Evolutionary conservation across 2,329 filamentous ascomycete species (phyloP).

Genomic region (Sporothrix brasiliensis): DNA sequence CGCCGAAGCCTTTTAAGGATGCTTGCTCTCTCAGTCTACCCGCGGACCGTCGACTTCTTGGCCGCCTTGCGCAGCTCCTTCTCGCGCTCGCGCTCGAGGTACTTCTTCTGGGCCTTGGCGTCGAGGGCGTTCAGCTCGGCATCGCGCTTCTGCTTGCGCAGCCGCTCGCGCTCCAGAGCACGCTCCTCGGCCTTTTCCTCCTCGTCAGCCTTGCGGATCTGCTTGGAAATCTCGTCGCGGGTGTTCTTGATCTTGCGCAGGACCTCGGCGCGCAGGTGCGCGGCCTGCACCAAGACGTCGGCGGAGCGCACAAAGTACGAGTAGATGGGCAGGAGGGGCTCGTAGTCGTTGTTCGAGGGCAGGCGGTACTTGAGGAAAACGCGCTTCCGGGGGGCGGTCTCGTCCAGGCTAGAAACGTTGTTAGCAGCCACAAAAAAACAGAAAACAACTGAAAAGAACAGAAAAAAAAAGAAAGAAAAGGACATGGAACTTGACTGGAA

Average conservation of each 20-base stretch:
- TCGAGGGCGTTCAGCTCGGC: conserved; percentile 74
- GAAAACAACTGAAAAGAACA: too few species aligned
- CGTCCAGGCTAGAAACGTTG: conserved; percentile 66
- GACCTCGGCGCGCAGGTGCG: conserved; percentile 89
- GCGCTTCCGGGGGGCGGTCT: conserved; percentile 83
- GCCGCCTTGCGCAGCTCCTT: conserved; percentile 64
- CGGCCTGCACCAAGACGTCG: conserved; percentile 74
- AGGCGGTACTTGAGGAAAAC: conserved; percentile 76
- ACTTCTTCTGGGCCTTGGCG: conserved; percentile 84
- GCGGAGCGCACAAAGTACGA: conserved; percentile 80
- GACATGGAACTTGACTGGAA: neutral
- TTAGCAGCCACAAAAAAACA: neutral
- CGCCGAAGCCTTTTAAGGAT: neutral
- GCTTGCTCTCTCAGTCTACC: conserved; percentile 41
- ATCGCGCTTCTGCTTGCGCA: conserved; percentile 89
- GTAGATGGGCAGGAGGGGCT: conserved; percentile 72
- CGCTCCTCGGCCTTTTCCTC: conserved; percentile 81
- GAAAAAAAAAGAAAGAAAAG: too few species aligned
- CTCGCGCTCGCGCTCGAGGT: conserved; percentile 76
- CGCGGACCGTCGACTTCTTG: conserved; percentile 60
- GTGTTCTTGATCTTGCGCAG: conserved; percentile 77
- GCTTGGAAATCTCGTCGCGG: conserved; percentile 77
- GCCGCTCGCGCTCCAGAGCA: conserved; percentile 68
- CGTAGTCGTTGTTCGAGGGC: conserved; percentile 65
- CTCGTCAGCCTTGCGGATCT: conserved; percentile 78